phyloP scores from a whole-genome alignment of 2,329 filamentous ascomycete species.

The Aspergillus transmontanensis region DNA sequence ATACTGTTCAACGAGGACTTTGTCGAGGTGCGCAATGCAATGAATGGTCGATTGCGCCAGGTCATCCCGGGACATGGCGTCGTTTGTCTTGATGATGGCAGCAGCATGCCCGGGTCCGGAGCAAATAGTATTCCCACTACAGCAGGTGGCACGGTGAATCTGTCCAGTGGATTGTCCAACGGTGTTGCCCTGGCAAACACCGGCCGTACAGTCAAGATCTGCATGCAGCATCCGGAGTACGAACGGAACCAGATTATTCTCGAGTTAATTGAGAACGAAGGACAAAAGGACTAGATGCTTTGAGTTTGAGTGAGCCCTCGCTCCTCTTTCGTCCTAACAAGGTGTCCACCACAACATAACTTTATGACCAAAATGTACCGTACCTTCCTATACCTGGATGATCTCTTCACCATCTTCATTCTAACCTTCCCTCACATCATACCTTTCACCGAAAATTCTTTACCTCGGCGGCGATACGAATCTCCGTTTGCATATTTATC shows the following conservation, averaged over 20 bases:
- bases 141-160: constrained; percentile 26
- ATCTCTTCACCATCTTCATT: not conserved
- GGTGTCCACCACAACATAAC: not conserved
- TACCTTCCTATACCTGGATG: not conserved
- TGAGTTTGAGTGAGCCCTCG: not conserved
- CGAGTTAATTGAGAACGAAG: constrained; percentile 90
- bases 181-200: constrained; percentile 36
- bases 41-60: constrained; percentile 90
- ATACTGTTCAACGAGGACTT: constrained; percentile 95
- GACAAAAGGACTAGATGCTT: constrained; percentile 59
- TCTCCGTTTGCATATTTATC: too few relatives aligned
- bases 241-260: constrained; percentile 84
- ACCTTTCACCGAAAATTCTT: not conserved
- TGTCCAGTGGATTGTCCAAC: constrained; percentile 35
- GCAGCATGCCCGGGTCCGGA: constrained; percentile 39
- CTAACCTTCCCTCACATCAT: not conserved
- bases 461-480: not conserved
- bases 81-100: constrained; percentile 82
- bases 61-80: constrained; percentile 93
- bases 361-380: not conserved
- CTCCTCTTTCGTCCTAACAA: not conserved
- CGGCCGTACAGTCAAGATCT: constrained; percentile 83
- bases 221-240: constrained; percentile 90
- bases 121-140: constrained; percentile 48
- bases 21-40: constrained; percentile 93